Conservation (phyloP, 306 rosid species). For the Fragaria vesca region DNA sequence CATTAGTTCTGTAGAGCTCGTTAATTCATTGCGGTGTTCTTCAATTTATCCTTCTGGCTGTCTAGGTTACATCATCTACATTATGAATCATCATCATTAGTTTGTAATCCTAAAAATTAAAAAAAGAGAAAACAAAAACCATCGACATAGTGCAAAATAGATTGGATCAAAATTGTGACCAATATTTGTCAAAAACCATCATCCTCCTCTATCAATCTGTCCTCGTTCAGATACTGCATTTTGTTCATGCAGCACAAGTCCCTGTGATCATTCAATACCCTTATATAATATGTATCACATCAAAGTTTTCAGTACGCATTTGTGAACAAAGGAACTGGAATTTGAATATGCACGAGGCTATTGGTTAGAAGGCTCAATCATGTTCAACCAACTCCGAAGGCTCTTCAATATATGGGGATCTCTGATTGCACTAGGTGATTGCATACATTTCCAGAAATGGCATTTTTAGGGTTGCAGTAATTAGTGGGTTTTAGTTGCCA, state of each 20-base stretch:
- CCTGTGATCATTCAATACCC: constrained; percentile 3
- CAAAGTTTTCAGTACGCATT: background rate
- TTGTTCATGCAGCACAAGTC: background rate
- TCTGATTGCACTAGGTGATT: background rate
- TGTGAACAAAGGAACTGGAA: background rate
- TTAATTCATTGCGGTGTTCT: background rate
- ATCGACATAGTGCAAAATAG: background rate
- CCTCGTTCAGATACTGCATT: background rate
- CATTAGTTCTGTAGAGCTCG: background rate
- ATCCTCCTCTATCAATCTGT: background rate
- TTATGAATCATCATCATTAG: background rate
- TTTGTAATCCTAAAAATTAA: background rate
- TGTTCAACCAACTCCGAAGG: background rate
- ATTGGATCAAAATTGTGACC: background rate
- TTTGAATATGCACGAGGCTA: background rate
- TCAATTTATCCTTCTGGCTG: background rate
- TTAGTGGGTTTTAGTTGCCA: background rate
- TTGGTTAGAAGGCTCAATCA: background rate
- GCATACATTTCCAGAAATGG: background rate
- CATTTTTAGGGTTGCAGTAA: background rate
- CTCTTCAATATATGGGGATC: background rate
- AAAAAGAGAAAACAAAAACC: background rate
- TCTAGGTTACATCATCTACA: background rate
- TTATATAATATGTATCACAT: background rate
- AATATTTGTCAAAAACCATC: background rate